Evolutionary conservation across 495 filamentous ascomycete genomes (phyloP).

Genomic region (Hyaloscypha bicolor): DNA sequence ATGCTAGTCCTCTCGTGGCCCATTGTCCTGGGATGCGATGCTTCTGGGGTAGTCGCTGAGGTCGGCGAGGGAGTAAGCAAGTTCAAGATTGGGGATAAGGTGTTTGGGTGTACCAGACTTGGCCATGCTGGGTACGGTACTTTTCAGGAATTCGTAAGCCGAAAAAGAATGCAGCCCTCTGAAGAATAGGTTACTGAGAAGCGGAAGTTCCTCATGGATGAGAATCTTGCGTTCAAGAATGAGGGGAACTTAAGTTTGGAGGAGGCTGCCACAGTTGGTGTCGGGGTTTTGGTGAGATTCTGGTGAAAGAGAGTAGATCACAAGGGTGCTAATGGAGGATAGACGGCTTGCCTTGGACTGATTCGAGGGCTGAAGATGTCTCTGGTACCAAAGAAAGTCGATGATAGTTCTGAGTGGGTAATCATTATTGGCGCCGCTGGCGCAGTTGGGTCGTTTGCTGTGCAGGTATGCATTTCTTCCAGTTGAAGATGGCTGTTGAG

Average conservation of each 20-base stretch:
- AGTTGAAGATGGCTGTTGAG: not conserved
- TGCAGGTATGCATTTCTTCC: slow-evolving; percentile 32
- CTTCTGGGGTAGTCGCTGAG: slow-evolving; percentile 34
- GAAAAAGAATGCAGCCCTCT: not conserved
- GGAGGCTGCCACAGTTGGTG: slow-evolving; percentile 43
- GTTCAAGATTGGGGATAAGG: slow-evolving; percentile 39
- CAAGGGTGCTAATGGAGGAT: not conserved
- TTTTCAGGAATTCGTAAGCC: slow-evolving; percentile 46
- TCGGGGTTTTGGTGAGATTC: slow-evolving; percentile 39
- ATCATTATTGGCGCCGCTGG: slow-evolving; percentile 47
- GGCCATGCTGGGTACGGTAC: slow-evolving; percentile 41
- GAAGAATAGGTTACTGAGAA: not conserved
- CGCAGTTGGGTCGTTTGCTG: slow-evolving; percentile 44
- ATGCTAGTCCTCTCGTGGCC: slow-evolving; percentile 32
- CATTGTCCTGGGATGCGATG: slow-evolving; percentile 39
- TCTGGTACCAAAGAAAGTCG: slow-evolving; percentile 29
- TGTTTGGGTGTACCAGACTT: slow-evolving; percentile 46
- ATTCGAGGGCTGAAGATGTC: slow-evolving; percentile 34
- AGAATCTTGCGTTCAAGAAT: slow-evolving; percentile 39
- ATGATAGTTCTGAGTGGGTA: slow-evolving; percentile 43
- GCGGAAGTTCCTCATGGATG: slow-evolving; percentile 44
- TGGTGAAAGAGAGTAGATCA: not conserved
- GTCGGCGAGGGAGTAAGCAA: slow-evolving; percentile 31
- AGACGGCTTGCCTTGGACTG: slow-evolving; percentile 36
- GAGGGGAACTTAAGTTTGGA: slow-evolving; percentile 35